Percentiles rank a stretch among this genome's conserved stretches.
Conservation (phyloP, 139 green algal genomes). For the Desmodesmus armatus region DNA sequence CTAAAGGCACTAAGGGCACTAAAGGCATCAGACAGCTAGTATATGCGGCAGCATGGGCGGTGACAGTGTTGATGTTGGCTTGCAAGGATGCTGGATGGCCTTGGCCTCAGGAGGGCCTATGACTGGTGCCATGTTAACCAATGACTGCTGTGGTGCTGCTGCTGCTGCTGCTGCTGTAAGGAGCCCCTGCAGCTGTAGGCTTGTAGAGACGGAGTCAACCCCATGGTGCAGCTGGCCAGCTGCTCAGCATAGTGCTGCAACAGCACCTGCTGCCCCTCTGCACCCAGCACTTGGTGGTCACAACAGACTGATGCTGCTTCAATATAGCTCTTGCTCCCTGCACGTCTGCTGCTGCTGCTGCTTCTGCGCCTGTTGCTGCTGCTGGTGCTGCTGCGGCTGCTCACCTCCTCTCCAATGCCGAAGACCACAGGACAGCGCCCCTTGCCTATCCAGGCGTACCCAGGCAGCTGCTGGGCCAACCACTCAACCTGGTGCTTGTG, state of each 20-base stretch:
- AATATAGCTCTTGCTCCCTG: no score
- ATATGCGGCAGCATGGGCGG: not conserved
- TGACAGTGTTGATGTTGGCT: not conserved
- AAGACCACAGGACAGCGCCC: constrained; percentile 12
- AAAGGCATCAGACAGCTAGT: no score
- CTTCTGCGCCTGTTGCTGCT: no score
- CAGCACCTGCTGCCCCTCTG: not conserved
- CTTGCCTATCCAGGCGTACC: constrained; percentile 5
- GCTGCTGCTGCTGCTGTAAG: no score
- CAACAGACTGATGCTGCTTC: not conserved
- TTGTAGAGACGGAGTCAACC: no score
- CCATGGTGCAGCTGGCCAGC: no score
- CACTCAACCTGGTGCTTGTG: constrained; percentile 42
- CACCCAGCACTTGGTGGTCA: not conserved
- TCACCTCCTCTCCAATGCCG: constrained; percentile 10
- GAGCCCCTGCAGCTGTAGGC: no score
- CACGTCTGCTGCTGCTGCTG: no score
- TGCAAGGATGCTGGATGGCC: no score
- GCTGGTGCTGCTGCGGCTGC: no score
- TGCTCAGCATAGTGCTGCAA: not conserved
- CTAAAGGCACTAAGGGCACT: not conserved
- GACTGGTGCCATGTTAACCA: not conserved
- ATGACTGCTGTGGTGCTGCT: not conserved
- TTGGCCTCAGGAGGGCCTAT: no score
- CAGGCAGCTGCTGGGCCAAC: not conserved